Conservation (phyloP, 192 early-diverging fungal genomes). For the Diversispora epigaea region DNA sequence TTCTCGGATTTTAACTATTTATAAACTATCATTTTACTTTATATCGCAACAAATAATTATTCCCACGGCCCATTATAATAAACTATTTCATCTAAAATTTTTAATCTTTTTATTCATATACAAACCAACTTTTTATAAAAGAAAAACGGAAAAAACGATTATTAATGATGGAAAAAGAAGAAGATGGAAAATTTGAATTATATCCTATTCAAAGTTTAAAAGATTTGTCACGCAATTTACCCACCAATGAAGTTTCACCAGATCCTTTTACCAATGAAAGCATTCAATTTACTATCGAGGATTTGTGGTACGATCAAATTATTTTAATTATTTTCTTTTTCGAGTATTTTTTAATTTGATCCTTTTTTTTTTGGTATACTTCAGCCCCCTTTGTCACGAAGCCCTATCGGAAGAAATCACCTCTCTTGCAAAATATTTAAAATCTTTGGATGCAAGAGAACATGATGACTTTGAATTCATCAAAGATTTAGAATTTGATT, state of each 20-base stretch:
- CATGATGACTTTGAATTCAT: neutral
- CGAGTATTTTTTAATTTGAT: neutral
- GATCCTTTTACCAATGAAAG: neutral
- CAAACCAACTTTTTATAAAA: too few species aligned
- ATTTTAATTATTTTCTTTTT: neutral
- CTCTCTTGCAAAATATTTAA: neutral
- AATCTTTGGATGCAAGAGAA: neutral
- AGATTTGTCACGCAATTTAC: neutral
- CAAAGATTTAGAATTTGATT: neutral
- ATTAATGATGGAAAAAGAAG: neutral
- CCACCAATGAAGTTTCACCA: neutral
- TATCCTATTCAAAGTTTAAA: neutral
- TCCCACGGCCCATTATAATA: too few species aligned
- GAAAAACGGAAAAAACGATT: too few species aligned
- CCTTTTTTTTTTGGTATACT: too few species aligned
- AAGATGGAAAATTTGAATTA: neutral
- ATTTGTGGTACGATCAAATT: conserved; percentile 1
- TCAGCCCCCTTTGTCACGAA: neutral
- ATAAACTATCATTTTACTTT: too few species aligned
- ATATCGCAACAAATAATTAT: too few species aligned
- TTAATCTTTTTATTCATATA: too few species aligned
- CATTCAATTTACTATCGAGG: neutral
- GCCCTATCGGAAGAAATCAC: neutral
- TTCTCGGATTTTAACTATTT: too few species aligned
- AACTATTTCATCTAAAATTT: too few species aligned